Evolutionary conservation across 176 grass and related monocot genomes (phyloP), one percentile per base, ranked within the genome.

Genomic region (Aegilops longissima): DNA sequence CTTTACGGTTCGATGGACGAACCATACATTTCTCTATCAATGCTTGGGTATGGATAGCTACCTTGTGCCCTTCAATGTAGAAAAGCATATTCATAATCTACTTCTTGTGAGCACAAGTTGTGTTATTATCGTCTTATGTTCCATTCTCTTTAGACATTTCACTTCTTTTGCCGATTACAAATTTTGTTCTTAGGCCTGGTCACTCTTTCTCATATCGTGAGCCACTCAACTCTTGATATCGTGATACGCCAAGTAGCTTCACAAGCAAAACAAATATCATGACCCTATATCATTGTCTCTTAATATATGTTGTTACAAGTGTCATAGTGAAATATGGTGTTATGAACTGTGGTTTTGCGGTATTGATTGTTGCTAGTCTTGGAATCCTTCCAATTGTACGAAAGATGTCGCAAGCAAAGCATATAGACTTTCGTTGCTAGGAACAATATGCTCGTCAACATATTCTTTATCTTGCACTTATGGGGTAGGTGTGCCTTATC

Each of bases 21-120:
- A 89, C 94, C 78, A 91, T 98, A 85, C 87, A 91, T 73, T 96
- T 96, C 87, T 83, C 94, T 94, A 82, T 95, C 61, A 92, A 94
- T 90, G 96, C 96, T 83, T 98, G 96, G 93, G 96, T 98, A 96
- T 77, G 83, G 18, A 74, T 86, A 82, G 14, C 44, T 58, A 71
- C 10, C 5, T 18, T 85, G 16, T 25, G 36, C 8, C 17, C 31
- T 78, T 82, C 69, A 61, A 38, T 62, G 1, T 29, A 70, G 36
- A 74, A 62, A 66, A 2, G 21, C 8, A 67, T 92, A 69, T 42
- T 24, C 35, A 79, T 80, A 34, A 68, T 72, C 24, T 76, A 76
- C 47, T 39, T 9, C 0, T 10, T 52, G 51, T 76, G 20, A 83
- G 33, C 58, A 79, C 20, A 40, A 29, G 23, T 24, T 47, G 27